Percentiles rank a stretch among this genome's conserved stretches.
phyloP scores from a whole-genome alignment of 1,284 basidiomycete genomes.

The Anthracocystis panici-leucophaei region DNA sequence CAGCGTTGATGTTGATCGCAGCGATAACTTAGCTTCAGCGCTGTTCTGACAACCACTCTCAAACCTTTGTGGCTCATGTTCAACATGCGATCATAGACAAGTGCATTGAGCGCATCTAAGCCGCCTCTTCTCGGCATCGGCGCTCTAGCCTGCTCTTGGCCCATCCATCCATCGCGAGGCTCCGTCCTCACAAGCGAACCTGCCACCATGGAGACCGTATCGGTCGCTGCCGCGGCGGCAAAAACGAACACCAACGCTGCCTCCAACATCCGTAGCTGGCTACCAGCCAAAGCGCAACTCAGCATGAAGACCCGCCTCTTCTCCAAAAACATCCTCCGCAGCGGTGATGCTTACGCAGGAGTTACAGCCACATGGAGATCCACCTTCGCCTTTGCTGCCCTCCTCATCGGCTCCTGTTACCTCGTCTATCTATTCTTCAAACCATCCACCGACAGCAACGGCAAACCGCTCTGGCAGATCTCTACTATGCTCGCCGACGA shows the following conservation, averaged over 20 bases:
- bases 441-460: slow-evolving; percentile 6
- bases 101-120: not conserved
- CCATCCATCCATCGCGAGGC: not conserved
- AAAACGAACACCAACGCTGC: not conserved
- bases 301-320: slow-evolving; percentile 20
- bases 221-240: not conserved
- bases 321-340: slow-evolving; percentile 29
- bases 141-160: slow-evolving; percentile 1
- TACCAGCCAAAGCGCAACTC: slow-evolving; percentile 15
- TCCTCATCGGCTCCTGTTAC: slow-evolving; percentile 6
- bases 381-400: slow-evolving; percentile 8
- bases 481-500: slow-evolving; percentile 23
- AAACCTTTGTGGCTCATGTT: not conserved
- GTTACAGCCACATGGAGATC: slow-evolving; percentile 23
- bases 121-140: slow-evolving; percentile 12
- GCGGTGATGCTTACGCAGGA: slow-evolving; percentile 16
- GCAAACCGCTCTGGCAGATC: slow-evolving; percentile 29
- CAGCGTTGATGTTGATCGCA: no score
- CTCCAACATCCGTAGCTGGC: slow-evolving; percentile 9
- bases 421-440: slow-evolving; percentile 9
- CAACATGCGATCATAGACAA: slow-evolving; percentile 16
- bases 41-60: not conserved
- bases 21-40: no score
- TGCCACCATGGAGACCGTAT: slow-evolving; percentile 6
- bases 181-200: not conserved